phyloP scores from a whole-genome alignment of 371 early-diverging fungal species.

The Polyrhizophydium stewartii region DNA sequence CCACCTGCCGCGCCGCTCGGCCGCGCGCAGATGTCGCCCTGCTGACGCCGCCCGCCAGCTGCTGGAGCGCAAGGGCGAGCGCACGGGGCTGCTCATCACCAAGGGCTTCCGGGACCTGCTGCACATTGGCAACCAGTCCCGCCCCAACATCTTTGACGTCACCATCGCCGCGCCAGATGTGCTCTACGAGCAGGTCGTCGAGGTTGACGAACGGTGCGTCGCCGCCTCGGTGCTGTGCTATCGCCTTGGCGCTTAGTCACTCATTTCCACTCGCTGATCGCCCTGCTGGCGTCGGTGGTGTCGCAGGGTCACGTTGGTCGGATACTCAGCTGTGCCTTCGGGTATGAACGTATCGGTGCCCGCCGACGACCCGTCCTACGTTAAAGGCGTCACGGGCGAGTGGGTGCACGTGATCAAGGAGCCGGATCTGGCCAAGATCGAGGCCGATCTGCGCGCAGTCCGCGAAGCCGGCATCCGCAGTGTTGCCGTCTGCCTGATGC shows the following conservation, averaged over 20 bases:
- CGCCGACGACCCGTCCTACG: constrained; percentile 20
- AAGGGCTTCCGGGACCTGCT: constrained; percentile 77
- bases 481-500: constrained; percentile 87
- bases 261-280: neutral
- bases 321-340: constrained; percentile 60
- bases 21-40: too few species aligned
- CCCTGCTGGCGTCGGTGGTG: neutral
- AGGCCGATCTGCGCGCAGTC: constrained; percentile 53
- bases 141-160: constrained; percentile 93
- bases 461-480: constrained; percentile 74
- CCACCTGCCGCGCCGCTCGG: too few species aligned
- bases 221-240: too few species aligned
- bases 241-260: neutral
- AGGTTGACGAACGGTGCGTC: constrained; percentile 75
- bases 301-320: constrained; percentile 62
- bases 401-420: constrained; percentile 62
- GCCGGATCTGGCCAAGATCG: constrained; percentile 58
- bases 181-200: constrained; percentile 80
- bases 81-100: constrained; percentile 80
- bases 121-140: constrained; percentile 83
- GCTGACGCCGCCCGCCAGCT: constrained; percentile 7
- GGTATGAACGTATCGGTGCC: constrained; percentile 36
- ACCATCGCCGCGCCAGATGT: constrained; percentile 75
- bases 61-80: constrained; percentile 72
- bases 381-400: constrained; percentile 85